A percentile compares a stretch with the other conserved stretches of the same genome.
Evolutionary conservation across 1,139 yeast genomes (phyloP).

Genomic region (Kodamaea arcana): DNA sequence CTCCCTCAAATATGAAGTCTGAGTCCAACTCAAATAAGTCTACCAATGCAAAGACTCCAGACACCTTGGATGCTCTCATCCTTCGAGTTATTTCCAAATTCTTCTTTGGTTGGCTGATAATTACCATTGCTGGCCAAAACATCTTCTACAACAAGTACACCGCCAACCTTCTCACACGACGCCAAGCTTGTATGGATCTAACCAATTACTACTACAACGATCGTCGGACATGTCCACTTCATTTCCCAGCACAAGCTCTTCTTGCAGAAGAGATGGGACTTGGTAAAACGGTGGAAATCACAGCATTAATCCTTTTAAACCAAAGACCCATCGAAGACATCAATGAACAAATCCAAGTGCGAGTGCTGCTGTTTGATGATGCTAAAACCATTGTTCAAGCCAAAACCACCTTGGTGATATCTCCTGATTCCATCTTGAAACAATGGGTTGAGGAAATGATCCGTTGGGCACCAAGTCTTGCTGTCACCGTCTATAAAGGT

Average conservation of each 20-base stretch:
- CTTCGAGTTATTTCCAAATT: constrained; percentile 37
- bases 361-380: constrained; percentile 28
- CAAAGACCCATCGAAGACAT: constrained; percentile 45
- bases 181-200: constrained; percentile 26
- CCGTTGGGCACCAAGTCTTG: constrained; percentile 53
- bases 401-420: constrained; percentile 73
- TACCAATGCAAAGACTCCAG: too few species aligned
- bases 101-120: constrained; percentile 51
- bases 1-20: too few species aligned
- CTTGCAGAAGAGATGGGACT: constrained; percentile 95
- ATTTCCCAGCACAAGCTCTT: constrained; percentile 58
- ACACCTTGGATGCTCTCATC: constrained; percentile 12
- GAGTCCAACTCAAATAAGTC: too few species aligned
- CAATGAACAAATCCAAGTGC: constrained; percentile 35
- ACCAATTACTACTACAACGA: constrained; percentile 16
- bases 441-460: constrained; percentile 83
- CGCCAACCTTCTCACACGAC: constrained; percentile 40
- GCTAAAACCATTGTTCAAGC: constrained; percentile 47
- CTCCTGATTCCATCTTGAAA: constrained; percentile 75
- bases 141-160: constrained; percentile 51
- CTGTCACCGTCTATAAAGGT: constrained; percentile 63
- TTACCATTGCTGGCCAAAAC: constrained; percentile 13
- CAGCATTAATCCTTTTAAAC: constrained; percentile 61
- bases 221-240: constrained; percentile 11
- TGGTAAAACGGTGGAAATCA: constrained; percentile 86